Percentiles rank a stretch among this genome's conserved stretches.
Evolutionary conservation across 352 stramenopile genomes (phyloP).

Genomic region (Phytophthora pseudosyringae): DNA sequence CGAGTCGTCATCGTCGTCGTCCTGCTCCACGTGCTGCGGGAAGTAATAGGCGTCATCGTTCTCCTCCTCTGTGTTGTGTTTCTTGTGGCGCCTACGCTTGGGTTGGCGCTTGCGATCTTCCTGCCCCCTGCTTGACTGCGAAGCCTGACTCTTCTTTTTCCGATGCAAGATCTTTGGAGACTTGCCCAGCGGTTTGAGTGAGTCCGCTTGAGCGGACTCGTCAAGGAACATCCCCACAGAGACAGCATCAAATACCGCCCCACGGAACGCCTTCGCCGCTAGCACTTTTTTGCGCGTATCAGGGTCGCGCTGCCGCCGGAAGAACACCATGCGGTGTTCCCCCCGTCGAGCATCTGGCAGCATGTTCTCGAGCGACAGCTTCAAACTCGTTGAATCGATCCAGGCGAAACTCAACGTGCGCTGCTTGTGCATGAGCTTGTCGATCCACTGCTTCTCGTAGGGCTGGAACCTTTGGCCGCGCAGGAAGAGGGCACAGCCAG

Average conservation of each 20-base stretch:
- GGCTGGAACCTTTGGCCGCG: constrained; percentile 58
- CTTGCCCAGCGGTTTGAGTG: constrained; percentile 62
- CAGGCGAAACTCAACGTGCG: constrained; percentile 74
- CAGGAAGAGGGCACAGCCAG: constrained; percentile 71
- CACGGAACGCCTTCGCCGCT: constrained; percentile 63
- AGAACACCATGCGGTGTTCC: constrained; percentile 76
- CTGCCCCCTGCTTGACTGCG: constrained; percentile 10
- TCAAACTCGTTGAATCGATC: constrained; percentile 67
- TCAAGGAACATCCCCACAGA: constrained; percentile 65
- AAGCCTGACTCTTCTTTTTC: constrained; percentile 31
- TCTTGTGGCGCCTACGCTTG: constrained; percentile 17
- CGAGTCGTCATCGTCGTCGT: constrained; percentile 39
- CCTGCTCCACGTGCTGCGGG: constrained; percentile 35
- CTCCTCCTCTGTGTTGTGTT: constrained; percentile 38
- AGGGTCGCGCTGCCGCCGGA: constrained; percentile 54
- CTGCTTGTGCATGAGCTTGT: constrained; percentile 60
- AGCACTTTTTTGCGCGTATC: constrained; percentile 47
- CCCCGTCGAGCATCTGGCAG: constrained; percentile 45
- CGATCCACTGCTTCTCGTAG: constrained; percentile 80
- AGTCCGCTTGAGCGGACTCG: constrained; percentile 35
- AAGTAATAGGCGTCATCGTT: constrained; percentile 55
- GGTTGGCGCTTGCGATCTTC: constrained; percentile 13
- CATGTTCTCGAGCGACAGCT: constrained; percentile 74
- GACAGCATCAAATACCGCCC: constrained; percentile 60
- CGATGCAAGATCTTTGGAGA: constrained; percentile 56